phyloP scores from a whole-genome alignment of 164 flowering plant species.

The Piper betle region DNA sequence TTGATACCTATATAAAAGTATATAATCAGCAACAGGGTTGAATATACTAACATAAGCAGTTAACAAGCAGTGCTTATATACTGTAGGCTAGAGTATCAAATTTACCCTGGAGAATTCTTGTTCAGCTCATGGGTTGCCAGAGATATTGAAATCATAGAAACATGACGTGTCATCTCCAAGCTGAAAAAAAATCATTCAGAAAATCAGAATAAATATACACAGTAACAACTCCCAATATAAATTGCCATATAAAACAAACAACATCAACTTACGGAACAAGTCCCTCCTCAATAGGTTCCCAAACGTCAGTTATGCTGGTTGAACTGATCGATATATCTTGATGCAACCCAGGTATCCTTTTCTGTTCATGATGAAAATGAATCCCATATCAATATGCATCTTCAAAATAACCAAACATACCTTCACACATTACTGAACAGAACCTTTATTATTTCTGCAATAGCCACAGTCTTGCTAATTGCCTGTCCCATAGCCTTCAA shows the following conservation, averaged over 20 bases:
- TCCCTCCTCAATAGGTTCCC: conserved; percentile 95
- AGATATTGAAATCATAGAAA: conserved; percentile 79
- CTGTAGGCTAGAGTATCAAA: neutral
- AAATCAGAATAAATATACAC: neutral
- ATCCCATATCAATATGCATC: conserved; percentile 11
- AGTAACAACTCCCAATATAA: neutral
- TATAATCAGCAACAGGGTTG: neutral
- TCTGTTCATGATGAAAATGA: conserved; percentile 28
- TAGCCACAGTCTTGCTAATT: conserved; percentile 78
- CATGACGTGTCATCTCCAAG: conserved; percentile 84
- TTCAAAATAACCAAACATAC: neutral
- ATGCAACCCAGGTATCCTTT: conserved; percentile 50
- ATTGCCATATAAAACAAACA: neutral
- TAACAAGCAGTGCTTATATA: neutral
- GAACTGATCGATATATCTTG: conserved; percentile 77
- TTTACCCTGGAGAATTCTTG: conserved; percentile 75
- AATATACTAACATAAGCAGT: neutral
- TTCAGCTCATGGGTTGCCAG: conserved; percentile 54
- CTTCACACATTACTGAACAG: neutral
- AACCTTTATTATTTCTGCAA: conserved; percentile 81
- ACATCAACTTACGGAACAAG: conserved; percentile 59
- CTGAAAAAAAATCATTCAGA: conserved; percentile 28
- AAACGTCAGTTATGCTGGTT: conserved; percentile 71
- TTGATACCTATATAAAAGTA: conserved; percentile 41
- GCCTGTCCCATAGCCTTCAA: conserved; percentile 95